Conservation (phyloP, 2,329 filamentous ascomycete species). For the Ophiocordyceps australis region DNA sequence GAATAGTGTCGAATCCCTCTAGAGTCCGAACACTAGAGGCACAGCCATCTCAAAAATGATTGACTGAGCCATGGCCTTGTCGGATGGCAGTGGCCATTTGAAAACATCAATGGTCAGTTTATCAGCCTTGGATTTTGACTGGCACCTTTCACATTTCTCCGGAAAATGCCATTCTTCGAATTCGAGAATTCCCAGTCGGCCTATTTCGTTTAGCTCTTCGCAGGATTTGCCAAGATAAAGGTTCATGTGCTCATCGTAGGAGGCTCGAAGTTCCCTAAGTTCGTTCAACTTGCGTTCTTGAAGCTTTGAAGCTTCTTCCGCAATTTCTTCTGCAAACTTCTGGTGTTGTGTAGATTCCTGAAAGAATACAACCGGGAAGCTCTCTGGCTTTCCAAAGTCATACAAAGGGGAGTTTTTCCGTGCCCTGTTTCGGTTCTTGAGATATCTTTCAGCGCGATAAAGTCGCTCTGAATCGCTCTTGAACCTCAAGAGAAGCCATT, state of each 20-base stretch:
- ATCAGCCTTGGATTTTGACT: background rate
- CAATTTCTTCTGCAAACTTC: background rate
- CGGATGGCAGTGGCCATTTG: slow-evolving; percentile 35
- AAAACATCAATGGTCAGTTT: background rate
- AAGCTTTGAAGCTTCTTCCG: background rate
- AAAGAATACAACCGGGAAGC: slow-evolving; percentile 8
- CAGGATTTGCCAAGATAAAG: background rate
- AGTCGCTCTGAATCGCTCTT: slow-evolving; percentile 25
- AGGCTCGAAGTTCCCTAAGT: background rate
- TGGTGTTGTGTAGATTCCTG: background rate
- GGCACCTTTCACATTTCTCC: background rate
- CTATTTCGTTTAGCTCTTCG: background rate
- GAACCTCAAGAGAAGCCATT: slow-evolving; percentile 24
- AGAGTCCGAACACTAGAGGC: slow-evolving; percentile 19
- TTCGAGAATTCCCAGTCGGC: too few species aligned
- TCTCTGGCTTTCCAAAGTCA: background rate
- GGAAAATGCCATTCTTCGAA: too few species aligned
- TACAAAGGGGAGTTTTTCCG: background rate
- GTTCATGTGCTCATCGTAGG: background rate
- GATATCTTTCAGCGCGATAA: slow-evolving; percentile 22
- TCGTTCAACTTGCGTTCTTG: background rate
- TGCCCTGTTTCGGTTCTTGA: slow-evolving; percentile 9
- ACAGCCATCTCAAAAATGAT: slow-evolving; percentile 32
- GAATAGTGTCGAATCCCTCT: slow-evolving; percentile 26
- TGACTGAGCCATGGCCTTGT: slow-evolving; percentile 15